These are phyloP conservation scores for Tagetes patula DNA, from an alignment of 129 eudicot species.

Conservation along the genomic window DNA sequence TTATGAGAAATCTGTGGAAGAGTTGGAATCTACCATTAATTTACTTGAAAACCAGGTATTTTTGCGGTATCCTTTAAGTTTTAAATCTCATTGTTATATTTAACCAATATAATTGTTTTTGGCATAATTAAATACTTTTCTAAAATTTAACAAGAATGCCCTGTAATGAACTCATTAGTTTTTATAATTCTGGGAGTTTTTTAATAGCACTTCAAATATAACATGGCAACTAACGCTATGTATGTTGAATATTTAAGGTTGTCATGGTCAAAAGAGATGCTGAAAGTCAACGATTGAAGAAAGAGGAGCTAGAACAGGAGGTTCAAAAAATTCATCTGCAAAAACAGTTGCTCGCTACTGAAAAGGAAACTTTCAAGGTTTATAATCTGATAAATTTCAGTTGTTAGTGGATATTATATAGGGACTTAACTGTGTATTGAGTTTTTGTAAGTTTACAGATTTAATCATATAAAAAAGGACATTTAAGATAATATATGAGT, in stretches of 20 bases:
- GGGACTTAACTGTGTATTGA: neutral
- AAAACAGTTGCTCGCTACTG: conserved; percentile 44
- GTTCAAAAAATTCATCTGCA: conserved; percentile 56
- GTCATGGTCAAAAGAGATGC: conserved; percentile 67
- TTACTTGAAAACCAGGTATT: conserved; percentile 16
- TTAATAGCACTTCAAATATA: too few relatives aligned
- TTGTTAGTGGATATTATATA: neutral
- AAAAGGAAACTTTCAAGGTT: conserved; percentile 75
- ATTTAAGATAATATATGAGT: neutral
- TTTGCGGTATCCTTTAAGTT: neutral
- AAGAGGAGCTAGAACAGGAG: conserved; percentile 75
- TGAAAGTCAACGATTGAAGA: conserved; percentile 71
- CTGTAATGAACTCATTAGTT: neutral
- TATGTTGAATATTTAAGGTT: conserved; percentile 47
- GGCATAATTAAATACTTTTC: neutral
- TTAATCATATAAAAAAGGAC: neutral
- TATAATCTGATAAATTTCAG: neutral
- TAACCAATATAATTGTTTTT: neutral
- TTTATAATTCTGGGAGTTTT: neutral
- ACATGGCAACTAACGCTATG: neutral
- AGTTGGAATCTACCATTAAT: conserved; percentile 44
- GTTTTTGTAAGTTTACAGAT: neutral
- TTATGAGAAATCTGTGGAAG: conserved; percentile 75
- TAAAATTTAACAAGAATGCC: neutral
- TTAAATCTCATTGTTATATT: neutral